Conservation (phyloP, 257 asterid genomes). For the Solanum ahanhuiri region DNA sequence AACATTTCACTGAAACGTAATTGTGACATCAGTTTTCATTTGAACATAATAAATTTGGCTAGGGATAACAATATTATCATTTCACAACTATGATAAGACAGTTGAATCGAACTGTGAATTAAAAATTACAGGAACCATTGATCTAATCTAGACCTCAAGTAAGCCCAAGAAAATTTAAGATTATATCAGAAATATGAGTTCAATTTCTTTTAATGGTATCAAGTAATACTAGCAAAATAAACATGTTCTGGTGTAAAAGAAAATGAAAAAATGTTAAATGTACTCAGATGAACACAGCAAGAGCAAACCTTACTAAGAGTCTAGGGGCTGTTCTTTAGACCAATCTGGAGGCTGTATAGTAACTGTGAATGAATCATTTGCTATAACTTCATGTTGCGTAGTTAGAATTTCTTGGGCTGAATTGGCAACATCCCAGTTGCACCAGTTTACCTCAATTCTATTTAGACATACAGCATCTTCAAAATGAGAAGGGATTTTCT, state of each 20-base stretch:
- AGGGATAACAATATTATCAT: background rate
- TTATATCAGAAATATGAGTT: background rate
- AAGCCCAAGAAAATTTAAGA: background rate
- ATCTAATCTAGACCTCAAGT: background rate
- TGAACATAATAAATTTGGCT: background rate
- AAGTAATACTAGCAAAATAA: background rate
- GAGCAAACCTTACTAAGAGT: background rate
- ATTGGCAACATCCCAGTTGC: background rate
- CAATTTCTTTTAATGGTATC: background rate
- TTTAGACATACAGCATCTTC: background rate
- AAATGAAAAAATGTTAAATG: background rate
- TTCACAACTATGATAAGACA: background rate
- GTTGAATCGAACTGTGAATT: background rate
- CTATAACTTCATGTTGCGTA: background rate
- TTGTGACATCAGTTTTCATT: background rate
- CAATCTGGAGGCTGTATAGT: background rate
- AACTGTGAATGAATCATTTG: background rate
- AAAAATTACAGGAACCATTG: background rate
- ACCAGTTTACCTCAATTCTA: background rate
- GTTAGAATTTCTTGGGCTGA: background rate
- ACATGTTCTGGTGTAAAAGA: background rate
- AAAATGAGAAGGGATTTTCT: background rate
- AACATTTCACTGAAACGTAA: background rate
- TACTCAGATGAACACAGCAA: background rate
- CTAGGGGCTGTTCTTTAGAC: background rate